Percentiles rank a stretch among this genome's conserved stretches.
phyloP scores from a whole-genome alignment of 2,329 filamentous ascomycete species.

The Emydomyces testavorans region DNA sequence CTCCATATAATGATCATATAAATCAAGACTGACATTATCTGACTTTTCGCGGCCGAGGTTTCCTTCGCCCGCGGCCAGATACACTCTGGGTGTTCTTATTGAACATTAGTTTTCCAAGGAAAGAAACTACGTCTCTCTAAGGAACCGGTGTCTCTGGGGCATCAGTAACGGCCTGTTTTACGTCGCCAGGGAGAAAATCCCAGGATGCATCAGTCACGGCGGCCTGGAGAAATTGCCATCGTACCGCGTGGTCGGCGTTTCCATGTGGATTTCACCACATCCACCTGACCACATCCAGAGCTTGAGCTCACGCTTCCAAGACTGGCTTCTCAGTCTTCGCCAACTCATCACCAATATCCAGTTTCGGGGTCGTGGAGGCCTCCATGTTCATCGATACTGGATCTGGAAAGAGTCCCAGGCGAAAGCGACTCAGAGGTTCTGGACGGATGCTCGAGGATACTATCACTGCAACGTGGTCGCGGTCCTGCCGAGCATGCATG shows the following conservation, averaged over 20 bases:
- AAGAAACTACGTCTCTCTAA: constrained; percentile 53
- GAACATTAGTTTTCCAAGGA: constrained; percentile 44
- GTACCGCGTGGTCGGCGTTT: constrained; percentile 52
- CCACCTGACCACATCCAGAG: constrained; percentile 38
- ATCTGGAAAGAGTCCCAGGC: constrained; percentile 60
- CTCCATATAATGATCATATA: background rate
- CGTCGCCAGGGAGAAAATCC: constrained; percentile 51
- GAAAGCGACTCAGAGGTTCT: constrained; percentile 49
- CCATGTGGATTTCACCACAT: constrained; percentile 58
- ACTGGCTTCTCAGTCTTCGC: constrained; percentile 54
- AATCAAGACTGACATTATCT: constrained; percentile 3
- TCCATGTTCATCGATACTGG: constrained; percentile 56
- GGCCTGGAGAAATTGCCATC: constrained; percentile 6
- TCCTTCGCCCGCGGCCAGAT: constrained; percentile 12
- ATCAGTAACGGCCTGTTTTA: constrained; percentile 59
- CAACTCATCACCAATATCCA: constrained; percentile 57
- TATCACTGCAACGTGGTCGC: constrained; percentile 70
- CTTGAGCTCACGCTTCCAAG: constrained; percentile 53
- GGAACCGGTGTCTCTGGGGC: constrained; percentile 57
- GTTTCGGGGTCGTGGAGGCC: constrained; percentile 53
- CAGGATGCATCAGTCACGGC: constrained; percentile 17
- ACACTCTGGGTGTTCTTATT: constrained; percentile 3
- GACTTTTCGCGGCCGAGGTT: constrained; percentile 10
- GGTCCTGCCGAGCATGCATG: constrained; percentile 53
- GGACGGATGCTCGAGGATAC: constrained; percentile 56